A percentile compares a stretch with the other conserved stretches of the same genome.
Evolutionary conservation across 352 stramenopile genomes (phyloP).

Genomic region (Phytopythium cucurbitacearum): DNA sequence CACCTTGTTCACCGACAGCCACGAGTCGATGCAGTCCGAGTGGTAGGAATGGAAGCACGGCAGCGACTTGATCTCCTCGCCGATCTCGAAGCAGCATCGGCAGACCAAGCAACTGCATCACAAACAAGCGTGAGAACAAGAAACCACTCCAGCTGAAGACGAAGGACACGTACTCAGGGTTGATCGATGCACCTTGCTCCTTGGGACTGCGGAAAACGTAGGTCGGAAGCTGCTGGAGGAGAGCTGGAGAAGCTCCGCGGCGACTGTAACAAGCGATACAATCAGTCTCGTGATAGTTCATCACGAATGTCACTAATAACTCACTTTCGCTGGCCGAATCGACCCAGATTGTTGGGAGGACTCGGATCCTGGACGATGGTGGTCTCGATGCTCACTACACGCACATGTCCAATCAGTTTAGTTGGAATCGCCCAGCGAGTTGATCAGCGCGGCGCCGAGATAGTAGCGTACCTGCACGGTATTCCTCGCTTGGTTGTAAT

Average conservation of each 20-base stretch:
- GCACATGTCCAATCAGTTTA: too few relatives aligned
- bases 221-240: constrained; percentile 81
- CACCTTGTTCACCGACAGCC: constrained; percentile 89
- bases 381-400: too few relatives aligned
- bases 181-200: constrained; percentile 27
- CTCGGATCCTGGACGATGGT: too few relatives aligned
- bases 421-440: neutral
- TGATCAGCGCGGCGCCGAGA: neutral
- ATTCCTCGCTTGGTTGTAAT: constrained; percentile 24
- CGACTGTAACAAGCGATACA: constrained; percentile 25
- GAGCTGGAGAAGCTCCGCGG: constrained; percentile 34
- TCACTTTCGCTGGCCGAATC: too few relatives aligned
- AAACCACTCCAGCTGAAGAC: neutral
- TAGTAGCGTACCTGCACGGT: constrained; percentile 23
- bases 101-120: constrained; percentile 89
- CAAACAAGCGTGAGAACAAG: neutral
- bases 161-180: constrained; percentile 45
- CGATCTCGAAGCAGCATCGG: constrained; percentile 83
- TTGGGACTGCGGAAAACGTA: constrained; percentile 70
- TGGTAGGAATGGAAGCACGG: constrained; percentile 94
- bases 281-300: neutral
- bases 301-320: neutral
- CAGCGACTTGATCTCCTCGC: constrained; percentile 91
- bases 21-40: constrained; percentile 91
- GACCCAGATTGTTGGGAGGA: too few relatives aligned